Evolutionary conservation across 2,329 filamentous ascomycete genomes (phyloP).

Genomic region (Alternaria conjuncta): DNA sequence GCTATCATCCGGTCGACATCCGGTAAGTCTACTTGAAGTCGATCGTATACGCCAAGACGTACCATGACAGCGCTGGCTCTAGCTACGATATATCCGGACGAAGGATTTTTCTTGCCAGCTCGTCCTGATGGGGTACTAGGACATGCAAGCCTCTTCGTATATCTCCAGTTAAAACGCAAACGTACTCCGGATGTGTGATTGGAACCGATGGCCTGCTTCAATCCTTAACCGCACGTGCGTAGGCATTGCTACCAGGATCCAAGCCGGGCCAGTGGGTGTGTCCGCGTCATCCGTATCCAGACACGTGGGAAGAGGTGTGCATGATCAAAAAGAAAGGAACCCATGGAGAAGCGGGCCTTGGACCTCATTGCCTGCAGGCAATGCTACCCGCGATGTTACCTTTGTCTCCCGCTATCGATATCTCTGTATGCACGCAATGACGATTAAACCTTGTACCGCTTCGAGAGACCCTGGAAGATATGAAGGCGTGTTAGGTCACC

Average conservation of each 20-base stretch:
- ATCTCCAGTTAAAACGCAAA: background rate
- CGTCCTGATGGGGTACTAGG: background rate
- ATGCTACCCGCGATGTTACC: background rate
- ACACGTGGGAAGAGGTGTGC: background rate
- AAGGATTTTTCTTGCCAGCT: background rate
- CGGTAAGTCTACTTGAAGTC: background rate
- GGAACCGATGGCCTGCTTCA: background rate
- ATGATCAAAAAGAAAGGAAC: background rate
- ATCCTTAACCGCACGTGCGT: background rate
- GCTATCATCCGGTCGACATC: background rate
- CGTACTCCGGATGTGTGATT: background rate
- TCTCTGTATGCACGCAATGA: background rate
- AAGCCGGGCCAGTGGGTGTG: background rate
- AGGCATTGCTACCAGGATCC: background rate
- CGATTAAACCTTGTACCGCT: background rate
- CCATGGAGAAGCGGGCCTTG: background rate
- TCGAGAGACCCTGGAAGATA: background rate
- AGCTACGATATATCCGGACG: background rate
- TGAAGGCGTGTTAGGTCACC: background rate
- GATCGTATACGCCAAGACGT: background rate
- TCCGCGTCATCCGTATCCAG: background rate
- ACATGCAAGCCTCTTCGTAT: background rate
- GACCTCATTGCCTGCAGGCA: background rate
- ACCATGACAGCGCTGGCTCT: background rate
- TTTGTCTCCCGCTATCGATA: background rate